Conservation (phyloP, 2,329 filamentous ascomycete genomes). For the Fusarium floridanum region DNA sequence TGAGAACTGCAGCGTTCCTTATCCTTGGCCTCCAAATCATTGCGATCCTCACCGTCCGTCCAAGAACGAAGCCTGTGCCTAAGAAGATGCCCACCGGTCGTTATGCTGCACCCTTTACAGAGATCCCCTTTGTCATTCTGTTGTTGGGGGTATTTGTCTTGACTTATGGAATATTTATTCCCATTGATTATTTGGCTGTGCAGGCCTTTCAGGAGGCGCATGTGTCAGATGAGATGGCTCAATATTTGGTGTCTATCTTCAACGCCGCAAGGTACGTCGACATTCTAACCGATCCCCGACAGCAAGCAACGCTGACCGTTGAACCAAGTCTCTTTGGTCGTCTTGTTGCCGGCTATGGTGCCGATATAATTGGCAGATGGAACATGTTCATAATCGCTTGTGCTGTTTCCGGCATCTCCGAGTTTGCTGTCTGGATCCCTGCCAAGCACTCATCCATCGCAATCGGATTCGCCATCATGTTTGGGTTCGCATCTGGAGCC, state of each 20-base stretch:
- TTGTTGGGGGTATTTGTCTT: not conserved
- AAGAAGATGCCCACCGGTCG: not conserved
- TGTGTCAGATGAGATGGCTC: not conserved
- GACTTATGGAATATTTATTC: conserved; percentile 6
- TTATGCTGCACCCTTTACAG: not conserved
- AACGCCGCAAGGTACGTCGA: not conserved
- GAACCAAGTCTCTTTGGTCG: not conserved
- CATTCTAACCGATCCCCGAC: no score
- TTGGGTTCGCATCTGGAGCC: not conserved
- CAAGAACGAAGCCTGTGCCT: not conserved
- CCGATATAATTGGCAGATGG: not conserved
- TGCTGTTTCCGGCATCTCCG: not conserved
- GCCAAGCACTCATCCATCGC: not conserved
- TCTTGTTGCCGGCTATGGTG: not conserved
- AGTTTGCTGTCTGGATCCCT: not conserved
- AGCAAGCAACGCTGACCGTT: no score
- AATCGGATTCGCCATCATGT: not conserved
- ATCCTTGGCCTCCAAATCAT: not conserved
- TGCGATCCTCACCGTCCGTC: not conserved
- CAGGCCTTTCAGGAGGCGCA: not conserved
- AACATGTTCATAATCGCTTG: not conserved
- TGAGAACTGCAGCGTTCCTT: not conserved
- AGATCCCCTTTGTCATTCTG: not conserved
- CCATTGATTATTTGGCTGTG: not conserved
- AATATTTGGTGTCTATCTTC: not conserved